A percentile compares a stretch with the other conserved stretches of the same genome.
Conservation (phyloP, 768 basidiomycete species). For the Ramaria sp. region DNA sequence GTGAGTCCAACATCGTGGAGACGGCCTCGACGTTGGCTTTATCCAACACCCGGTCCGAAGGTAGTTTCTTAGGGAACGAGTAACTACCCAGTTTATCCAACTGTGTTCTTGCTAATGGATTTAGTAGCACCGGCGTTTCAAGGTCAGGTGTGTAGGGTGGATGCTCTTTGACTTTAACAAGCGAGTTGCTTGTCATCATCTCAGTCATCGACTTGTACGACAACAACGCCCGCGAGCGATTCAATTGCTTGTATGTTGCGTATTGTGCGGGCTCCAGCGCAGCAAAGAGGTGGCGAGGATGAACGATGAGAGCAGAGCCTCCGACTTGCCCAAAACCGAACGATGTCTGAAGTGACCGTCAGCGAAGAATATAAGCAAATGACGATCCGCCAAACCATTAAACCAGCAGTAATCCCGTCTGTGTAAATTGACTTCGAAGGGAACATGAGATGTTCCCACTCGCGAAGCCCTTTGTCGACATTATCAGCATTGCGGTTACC, state of each 20-base stretch:
- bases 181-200: conserved; percentile 88
- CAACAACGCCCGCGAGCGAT: conserved; percentile 51
- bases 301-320: conserved; percentile 77
- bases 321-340: conserved; percentile 99
- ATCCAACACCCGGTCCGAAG: conserved; percentile 41
- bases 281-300: conserved; percentile 87
- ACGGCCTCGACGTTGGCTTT: conserved; percentile 58
- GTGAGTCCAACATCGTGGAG: conserved; percentile 38
- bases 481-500: conserved; percentile 97
- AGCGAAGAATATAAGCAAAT: not conserved
- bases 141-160: conserved; percentile 84
- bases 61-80: conserved; percentile 59
- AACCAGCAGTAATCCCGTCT: conserved; percentile 79
- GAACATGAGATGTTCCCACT: conserved; percentile 89
- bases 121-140: conserved; percentile 79
- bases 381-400: conserved; percentile 45
- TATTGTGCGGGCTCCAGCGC: conserved; percentile 71
- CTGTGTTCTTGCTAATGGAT: conserved; percentile 81
- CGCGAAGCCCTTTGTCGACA: conserved; percentile 84
- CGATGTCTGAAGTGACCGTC: conserved; percentile 47
- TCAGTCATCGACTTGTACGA: conserved; percentile 90
- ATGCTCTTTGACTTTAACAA: conserved; percentile 90
- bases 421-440: conserved; percentile 95
- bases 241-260: conserved; percentile 62
- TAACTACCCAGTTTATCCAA: conserved; percentile 85